These are phyloP conservation scores for Eucalyptus regnans DNA, from an alignment of 345 rosid genomes.

Conservation along the genomic window DNA sequence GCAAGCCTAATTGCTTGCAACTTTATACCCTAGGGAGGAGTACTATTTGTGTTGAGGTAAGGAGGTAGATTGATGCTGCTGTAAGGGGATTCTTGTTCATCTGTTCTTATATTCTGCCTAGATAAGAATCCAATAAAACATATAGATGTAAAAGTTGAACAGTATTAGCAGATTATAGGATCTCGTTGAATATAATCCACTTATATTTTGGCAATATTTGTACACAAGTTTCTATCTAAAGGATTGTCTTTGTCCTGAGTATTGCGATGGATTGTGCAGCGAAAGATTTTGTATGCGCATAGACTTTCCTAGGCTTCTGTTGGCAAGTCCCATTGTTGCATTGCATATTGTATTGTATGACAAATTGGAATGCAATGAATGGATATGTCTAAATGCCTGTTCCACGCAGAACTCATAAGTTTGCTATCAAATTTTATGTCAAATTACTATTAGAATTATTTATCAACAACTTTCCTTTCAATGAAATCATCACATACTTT, in stretches of 20 bases:
- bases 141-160: not conserved
- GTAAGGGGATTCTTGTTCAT: not conserved
- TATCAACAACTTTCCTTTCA: not conserved
- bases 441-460: not conserved
- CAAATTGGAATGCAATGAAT: not conserved
- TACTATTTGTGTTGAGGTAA: not conserved
- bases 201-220: not conserved
- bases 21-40: not conserved
- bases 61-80: not conserved
- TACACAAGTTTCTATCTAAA: not conserved
- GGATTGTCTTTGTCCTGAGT: not conserved
- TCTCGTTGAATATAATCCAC: not conserved
- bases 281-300: not conserved
- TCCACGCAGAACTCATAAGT: not conserved
- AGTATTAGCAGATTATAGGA: not conserved
- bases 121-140: not conserved
- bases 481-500: not conserved
- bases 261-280: not conserved
- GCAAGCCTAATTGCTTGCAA: not conserved
- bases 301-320: not conserved
- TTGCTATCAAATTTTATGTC: not conserved
- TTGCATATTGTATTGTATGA: not conserved
- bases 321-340: not conserved
- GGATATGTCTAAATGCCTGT: not conserved
- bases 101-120: not conserved